Evolutionary conservation across 352 stramenopile species (phyloP), one percentile per base, ranked within the genome.

Genomic region (Pythium oligandrum): DNA sequence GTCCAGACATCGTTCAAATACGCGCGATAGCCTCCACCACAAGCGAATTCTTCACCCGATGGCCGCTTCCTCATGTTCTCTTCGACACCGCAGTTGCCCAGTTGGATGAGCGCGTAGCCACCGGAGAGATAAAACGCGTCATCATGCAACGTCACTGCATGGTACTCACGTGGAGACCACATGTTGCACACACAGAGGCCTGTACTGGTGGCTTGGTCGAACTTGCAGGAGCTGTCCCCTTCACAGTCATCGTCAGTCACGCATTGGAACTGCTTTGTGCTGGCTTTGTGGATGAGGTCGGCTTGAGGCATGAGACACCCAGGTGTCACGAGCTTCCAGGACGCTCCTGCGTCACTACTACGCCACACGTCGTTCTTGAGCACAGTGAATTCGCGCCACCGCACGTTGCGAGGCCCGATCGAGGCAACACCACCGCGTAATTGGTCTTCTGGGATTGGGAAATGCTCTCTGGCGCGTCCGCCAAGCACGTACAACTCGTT

Each of bases 321-420:
- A 30, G 72, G 73, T 12, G 78, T 90, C 32, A 88, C 80, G 10
- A 90, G 71, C 44, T 73, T 78, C 80, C 80, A 90, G 12, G 80
- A 88, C 6, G 73, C 71, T 6, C 77, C 81, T 31, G 76, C 66
- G 57, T 89, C 78, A 11, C 68, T 81, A 44, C 75, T 89, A n/a
- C 73, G 66, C 81, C 81, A 91, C 17, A 91, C 74, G 53, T 91
- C 80, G 53, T 91, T 91, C 49, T 89, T 89, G 12, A 91, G 62
- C 6, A 91, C 78, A 0, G 72, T 66, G 48, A 71, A 83, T 61
- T 91, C 80, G 4, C 81, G 64, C 78, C 75, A 89, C 2, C 75
- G 69, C 1, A 51, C 70, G 42, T 73, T 83, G 12, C 59, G 54
- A 0, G 75, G 71, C 0, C 58, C 59, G 7, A 68, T 55, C 34